These are phyloP conservation scores for Exophiala spinifera DNA, from an alignment of 2,329 filamentous ascomycete species.

Conservation along the genomic window DNA sequence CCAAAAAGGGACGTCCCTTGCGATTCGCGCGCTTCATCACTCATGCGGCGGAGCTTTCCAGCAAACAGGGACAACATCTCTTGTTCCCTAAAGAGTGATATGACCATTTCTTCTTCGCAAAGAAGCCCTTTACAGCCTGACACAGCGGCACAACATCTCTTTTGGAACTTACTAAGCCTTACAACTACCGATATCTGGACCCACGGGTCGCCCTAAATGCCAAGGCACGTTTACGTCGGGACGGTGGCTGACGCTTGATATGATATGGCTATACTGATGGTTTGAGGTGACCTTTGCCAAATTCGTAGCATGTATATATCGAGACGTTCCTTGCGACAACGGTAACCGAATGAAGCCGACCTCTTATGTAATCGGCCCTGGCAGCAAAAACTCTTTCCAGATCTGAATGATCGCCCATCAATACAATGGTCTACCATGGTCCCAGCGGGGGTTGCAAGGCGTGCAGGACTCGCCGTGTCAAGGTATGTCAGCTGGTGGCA, in stretches of 20 bases:
- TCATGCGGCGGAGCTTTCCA: not conserved
- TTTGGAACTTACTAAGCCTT: not conserved
- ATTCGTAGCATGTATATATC: conserved; percentile 8
- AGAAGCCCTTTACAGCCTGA: too few species aligned
- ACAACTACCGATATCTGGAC: not conserved
- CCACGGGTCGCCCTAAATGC: not conserved
- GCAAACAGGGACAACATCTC: too few species aligned
- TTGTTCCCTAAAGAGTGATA: not conserved
- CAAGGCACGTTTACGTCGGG: conserved; percentile 5
- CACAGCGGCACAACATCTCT: not conserved
- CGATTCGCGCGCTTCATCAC: not conserved
- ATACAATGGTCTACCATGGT: conserved; percentile 28
- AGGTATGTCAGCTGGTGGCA: conserved; percentile 12
- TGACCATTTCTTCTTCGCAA: too few species aligned
- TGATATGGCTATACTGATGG: not conserved
- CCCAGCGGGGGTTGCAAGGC: conserved; percentile 27
- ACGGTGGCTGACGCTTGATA: conserved; percentile 8
- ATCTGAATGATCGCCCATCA: not conserved
- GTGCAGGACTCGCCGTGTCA: conserved; percentile 29
- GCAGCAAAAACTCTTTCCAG: not conserved
- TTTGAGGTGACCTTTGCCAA: conserved; percentile 10
- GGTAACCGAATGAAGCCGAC: too few species aligned
- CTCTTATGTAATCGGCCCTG: not conserved
- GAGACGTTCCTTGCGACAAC: not conserved
- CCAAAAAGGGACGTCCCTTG: conserved; percentile 3